Evolutionary conservation across 164 flowering plant species (phyloP).

Genomic region (Piper betle): DNA sequence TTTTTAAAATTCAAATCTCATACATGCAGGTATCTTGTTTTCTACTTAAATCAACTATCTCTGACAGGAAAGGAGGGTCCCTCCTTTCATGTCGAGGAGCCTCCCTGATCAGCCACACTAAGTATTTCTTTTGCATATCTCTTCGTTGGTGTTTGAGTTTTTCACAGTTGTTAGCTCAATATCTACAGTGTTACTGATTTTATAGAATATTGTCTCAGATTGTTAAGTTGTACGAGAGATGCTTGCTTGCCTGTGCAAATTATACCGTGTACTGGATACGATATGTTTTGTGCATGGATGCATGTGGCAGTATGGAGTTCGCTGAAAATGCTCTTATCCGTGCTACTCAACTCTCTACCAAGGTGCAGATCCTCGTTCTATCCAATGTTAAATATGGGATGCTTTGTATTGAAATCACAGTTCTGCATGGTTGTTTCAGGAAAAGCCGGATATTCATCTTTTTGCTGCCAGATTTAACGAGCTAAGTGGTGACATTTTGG

Average conservation of each 20-base stretch:
- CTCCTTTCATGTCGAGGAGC: slow-evolving; percentile 88
- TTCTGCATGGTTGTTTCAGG: slow-evolving; percentile 29
- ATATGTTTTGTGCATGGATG: slow-evolving; percentile 81
- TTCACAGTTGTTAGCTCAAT: slow-evolving; percentile 9
- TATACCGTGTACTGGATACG: slow-evolving; percentile 96
- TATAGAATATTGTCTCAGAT: slow-evolving; percentile 34
- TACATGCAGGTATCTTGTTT: slow-evolving; percentile 91
- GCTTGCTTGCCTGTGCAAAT: slow-evolving; percentile 95
- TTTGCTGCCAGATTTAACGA: slow-evolving; percentile 89
- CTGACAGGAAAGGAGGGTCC: slow-evolving; percentile 96
- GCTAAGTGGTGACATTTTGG: slow-evolving; percentile 65
- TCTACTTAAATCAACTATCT: slow-evolving; percentile 81
- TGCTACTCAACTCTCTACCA: slow-evolving; percentile 93
- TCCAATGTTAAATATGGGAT: not conserved
- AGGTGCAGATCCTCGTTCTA: slow-evolving; percentile 32
- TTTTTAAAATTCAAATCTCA: slow-evolving; percentile 80
- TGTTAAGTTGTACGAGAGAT: slow-evolving; percentile 92
- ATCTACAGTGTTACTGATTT: slow-evolving; percentile 8
- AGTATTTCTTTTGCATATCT: slow-evolving; percentile 77
- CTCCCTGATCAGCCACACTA: slow-evolving; percentile 70
- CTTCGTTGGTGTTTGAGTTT: slow-evolving; percentile 23
- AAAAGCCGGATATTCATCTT: slow-evolving; percentile 94
- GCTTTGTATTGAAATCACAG: not conserved
- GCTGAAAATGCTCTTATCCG: slow-evolving; percentile 96
- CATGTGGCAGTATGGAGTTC: slow-evolving; percentile 73